A percentile compares a stretch with the other conserved stretches of the same genome.
Evolutionary conservation across 306 rosid species (phyloP).

Genomic region (Heteromeles arbutifolia): DNA sequence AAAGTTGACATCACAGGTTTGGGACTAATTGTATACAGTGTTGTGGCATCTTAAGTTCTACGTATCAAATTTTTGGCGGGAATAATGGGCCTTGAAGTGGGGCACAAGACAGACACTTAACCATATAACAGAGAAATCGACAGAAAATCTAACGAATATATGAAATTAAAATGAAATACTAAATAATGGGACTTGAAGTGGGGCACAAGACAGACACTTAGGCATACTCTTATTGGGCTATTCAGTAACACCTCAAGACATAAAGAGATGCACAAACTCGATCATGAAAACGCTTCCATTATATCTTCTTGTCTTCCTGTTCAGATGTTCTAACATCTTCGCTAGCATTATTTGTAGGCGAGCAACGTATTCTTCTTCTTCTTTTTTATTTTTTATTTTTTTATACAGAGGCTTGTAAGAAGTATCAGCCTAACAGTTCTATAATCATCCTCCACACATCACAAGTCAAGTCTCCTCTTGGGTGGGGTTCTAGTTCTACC

Average conservation of each 20-base stretch:
- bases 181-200: too few species aligned
- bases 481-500: slow-evolving; percentile 48
- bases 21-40: too few species aligned
- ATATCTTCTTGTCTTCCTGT: not conserved
- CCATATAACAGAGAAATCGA: too few species aligned
- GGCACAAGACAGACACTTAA: too few species aligned
- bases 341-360: not conserved
- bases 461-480: not conserved
- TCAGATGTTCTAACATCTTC: not conserved
- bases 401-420: not conserved
- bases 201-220: too few species aligned
- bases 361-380: not conserved
- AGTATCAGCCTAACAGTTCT: not conserved
- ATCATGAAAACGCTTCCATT: not conserved
- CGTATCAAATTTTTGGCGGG: too few species aligned
- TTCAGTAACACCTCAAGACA: not conserved
- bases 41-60: too few species aligned
- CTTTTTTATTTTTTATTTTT: too few species aligned
- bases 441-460: not conserved
- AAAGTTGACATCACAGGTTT: not conserved
- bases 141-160: too few species aligned
- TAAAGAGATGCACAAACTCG: not conserved
- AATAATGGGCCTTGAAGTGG: too few species aligned
- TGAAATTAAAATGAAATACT: too few species aligned
- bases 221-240: too few species aligned